Percentiles rank a stretch among this genome's conserved stretches.
Conservation (phyloP, 441 rosid species). For the Mallotus repandus region DNA sequence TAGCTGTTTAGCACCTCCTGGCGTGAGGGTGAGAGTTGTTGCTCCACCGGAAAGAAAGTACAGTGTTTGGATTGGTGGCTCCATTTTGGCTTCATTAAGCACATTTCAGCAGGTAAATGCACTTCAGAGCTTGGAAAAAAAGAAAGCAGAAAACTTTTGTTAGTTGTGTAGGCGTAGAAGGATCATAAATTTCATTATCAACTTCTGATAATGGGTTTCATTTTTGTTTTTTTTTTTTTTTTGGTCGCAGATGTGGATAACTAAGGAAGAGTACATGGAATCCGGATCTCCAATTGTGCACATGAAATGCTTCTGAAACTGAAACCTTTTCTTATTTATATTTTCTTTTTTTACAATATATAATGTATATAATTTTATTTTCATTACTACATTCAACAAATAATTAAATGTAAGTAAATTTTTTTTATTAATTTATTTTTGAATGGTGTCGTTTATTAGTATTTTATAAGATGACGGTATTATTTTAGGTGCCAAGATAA, state of each 20-base stretch:
- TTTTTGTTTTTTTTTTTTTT: too few relatives aligned
- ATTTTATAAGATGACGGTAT: too few relatives aligned
- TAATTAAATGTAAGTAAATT: not conserved
- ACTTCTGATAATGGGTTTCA: not conserved
- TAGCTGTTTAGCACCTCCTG: slow-evolving; percentile 21
- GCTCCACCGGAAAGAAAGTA: slow-evolving; percentile 27
- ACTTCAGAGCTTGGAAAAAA: too few relatives aligned
- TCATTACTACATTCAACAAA: too few relatives aligned
- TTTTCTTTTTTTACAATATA: not conserved
- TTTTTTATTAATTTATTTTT: too few relatives aligned
- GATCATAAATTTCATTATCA: too few relatives aligned
- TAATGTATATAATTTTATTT: not conserved
- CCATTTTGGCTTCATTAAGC: slow-evolving; percentile 25
- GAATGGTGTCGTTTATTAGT: too few relatives aligned
- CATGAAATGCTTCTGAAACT: slow-evolving; percentile 25
- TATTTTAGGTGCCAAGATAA: too few relatives aligned
- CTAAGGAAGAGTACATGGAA: slow-evolving; percentile 27
- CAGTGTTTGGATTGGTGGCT: not conserved
- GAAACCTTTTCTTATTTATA: not conserved
- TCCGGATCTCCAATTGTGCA: slow-evolving; percentile 27
- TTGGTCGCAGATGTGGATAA: slow-evolving; percentile 27
- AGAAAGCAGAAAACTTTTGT: too few relatives aligned
- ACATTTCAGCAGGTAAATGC: slow-evolving; percentile 27
- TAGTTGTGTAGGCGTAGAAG: too few relatives aligned
- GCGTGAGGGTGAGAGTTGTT: slow-evolving; percentile 21